Base-by-base conservation (phyloP, 2,329 filamentous ascomycete genomes). In the Botryotinia globosa region DNA sequence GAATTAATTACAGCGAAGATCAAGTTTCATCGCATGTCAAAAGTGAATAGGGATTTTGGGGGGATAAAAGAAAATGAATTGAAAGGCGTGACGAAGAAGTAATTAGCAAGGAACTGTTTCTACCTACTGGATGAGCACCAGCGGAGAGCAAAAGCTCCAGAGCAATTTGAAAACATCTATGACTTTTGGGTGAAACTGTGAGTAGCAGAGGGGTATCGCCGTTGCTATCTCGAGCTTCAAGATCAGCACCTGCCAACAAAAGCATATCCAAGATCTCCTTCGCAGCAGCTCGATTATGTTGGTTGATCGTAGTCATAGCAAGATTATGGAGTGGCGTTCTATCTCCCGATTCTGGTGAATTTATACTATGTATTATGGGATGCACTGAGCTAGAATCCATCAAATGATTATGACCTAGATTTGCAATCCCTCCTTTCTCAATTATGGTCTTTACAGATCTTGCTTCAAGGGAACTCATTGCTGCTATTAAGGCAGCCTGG, bases 161-260 rank as follows among this genome's bases (percentile, higher is more conserved):
- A 20, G 37, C 9, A 32, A 25, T 18, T 29, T n/a, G 12, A 42
- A 2, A n/a, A 61, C 7, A 37, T 29, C 37, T 1, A 62, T 16
- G 8, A 6, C 5, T 32, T 4, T 8, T 34, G 25, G 32, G 1
- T n/a, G 12, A 10, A 8, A 45, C n/a, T 61, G 71, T 32, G 32
- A 72, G 39, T n/a, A 69, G 44, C 0, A 82, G 73, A 29, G 72
- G 71, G 2, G 75, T 77, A 22, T 74, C 58, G 25, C 72, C 74
- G 4, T 67, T 18, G 16, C 22, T 56, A 64, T 76, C 72, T 34
- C 70, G 75, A 56, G 70, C 74, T 66, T 80, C 73, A 32, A 79
- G 64, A 63, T 81, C 74, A 8, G 77, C 78, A 1, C 78, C 79
- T 5, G 75, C 73, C 2, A 74, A 59, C 0, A 81, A 25, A 6